A percentile compares a stretch with the other conserved stretches of the same genome.
Conservation (phyloP, 2,329 filamentous ascomycete genomes). For the Cladophialophora immunda region DNA sequence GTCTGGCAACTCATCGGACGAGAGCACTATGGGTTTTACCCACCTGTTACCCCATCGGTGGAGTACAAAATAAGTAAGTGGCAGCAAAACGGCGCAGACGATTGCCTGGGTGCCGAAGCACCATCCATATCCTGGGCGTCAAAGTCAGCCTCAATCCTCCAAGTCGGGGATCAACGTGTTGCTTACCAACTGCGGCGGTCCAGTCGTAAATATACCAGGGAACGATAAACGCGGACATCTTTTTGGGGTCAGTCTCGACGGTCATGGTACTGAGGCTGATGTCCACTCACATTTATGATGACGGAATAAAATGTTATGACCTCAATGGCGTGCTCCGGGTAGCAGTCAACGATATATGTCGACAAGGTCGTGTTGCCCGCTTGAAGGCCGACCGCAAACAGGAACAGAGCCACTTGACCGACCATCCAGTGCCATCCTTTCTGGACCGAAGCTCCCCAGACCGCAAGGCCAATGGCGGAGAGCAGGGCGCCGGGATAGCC, state of each 20-base stretch:
- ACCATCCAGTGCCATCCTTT: slow-evolving; percentile 25
- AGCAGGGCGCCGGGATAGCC: slow-evolving; percentile 20
- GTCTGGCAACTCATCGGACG: slow-evolving; percentile 10
- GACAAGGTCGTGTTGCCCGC: slow-evolving; percentile 24
- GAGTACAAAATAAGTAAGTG: slow-evolving; percentile 18
- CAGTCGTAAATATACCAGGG: slow-evolving; percentile 30
- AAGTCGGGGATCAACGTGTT: background rate
- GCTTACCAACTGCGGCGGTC: slow-evolving; percentile 21
- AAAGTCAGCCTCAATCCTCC: background rate
- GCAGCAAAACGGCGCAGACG: slow-evolving; percentile 16
- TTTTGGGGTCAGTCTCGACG: slow-evolving; percentile 1
- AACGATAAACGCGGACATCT: slow-evolving; percentile 28
- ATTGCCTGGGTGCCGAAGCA: slow-evolving; percentile 25
- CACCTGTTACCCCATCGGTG: slow-evolving; percentile 16
- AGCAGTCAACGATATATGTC: slow-evolving; percentile 27
- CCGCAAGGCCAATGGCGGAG: slow-evolving; percentile 16
- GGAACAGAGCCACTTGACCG: slow-evolving; percentile 25
- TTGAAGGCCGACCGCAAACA: slow-evolving; percentile 28
- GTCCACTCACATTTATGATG: slow-evolving; percentile 25
- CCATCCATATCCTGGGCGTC: slow-evolving; percentile 20
- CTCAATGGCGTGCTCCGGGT: slow-evolving; percentile 25
- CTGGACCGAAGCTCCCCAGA: slow-evolving; percentile 25
- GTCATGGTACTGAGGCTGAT: background rate
- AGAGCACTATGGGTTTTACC: slow-evolving; percentile 20
- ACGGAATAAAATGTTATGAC: slow-evolving; percentile 31